phyloP scores from a whole-genome alignment of 306 rosid genomes.

The Astragalus glycyphyllos region DNA sequence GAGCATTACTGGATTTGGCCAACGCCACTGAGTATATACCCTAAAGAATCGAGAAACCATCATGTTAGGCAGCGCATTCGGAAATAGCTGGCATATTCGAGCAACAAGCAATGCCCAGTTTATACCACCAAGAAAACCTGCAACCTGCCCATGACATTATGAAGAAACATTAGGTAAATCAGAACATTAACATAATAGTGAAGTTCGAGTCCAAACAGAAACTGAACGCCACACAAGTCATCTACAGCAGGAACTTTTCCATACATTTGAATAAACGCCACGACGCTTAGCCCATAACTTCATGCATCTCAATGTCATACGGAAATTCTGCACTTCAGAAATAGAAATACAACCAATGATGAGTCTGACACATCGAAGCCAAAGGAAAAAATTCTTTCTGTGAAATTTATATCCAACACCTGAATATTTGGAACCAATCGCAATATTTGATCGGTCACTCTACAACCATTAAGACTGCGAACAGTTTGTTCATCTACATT shows the following conservation, averaged over 20 bases:
- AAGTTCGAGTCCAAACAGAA: constrained; percentile 18
- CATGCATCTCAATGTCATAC: constrained; percentile 93
- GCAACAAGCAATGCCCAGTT: constrained; percentile 98
- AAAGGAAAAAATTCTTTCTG: constrained; percentile 1
- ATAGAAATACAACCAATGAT: constrained; percentile 43
- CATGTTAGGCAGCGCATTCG: constrained; percentile 97
- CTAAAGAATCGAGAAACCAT: constrained; percentile 92
- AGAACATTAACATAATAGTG: constrained; percentile 11
- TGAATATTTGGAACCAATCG: constrained; percentile 94
- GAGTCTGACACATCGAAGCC: constrained; percentile 22
- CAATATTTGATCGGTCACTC: constrained; percentile 91
- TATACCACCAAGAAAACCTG: constrained; percentile 97
- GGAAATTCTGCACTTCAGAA: constrained; percentile 71
- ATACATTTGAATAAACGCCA: constrained; percentile 96
- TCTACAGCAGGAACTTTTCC: constrained; percentile 22
- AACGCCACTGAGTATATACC: constrained; percentile 88
- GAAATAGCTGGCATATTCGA: constrained; percentile 94
- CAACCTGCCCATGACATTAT: constrained; percentile 65
- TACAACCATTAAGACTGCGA: constrained; percentile 94
- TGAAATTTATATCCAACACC: constrained; percentile 51
- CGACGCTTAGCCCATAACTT: constrained; percentile 90
- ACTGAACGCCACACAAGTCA: constrained; percentile 7
- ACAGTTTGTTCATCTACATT: constrained; percentile 92
- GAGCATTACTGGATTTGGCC: constrained; percentile 99
- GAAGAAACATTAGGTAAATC: constrained; percentile 35